Evolutionary conservation across 768 basidiomycete genomes (phyloP).

Genomic region (Tylopilus cervinicoccineus): DNA sequence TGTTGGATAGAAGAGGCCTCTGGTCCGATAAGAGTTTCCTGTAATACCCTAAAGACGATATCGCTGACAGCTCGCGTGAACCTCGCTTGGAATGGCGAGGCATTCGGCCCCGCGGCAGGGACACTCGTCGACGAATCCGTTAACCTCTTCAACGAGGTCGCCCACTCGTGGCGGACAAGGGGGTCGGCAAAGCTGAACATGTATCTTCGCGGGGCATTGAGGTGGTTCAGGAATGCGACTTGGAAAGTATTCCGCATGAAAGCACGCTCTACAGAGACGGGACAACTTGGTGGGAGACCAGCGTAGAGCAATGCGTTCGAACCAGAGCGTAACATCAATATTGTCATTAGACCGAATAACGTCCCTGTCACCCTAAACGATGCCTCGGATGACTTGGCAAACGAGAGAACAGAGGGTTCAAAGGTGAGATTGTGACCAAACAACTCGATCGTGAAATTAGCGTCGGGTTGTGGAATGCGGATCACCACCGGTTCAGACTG

Average conservation of each 20-base stretch:
- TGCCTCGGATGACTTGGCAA: constrained; percentile 71
- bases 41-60: constrained; percentile 79
- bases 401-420: constrained; percentile 81
- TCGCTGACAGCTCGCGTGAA: constrained; percentile 66
- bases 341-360: constrained; percentile 74
- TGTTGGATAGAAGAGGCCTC: constrained; percentile 20
- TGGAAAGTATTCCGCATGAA: constrained; percentile 99
- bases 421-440: constrained; percentile 86
- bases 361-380: constrained; percentile 91
- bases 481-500: constrained; percentile 88
- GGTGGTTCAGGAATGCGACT: constrained; percentile 72
- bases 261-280: constrained; percentile 79
- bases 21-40: constrained; percentile 70
- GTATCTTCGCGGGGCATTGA: constrained; percentile 73
- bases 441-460: constrained; percentile 77
- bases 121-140: constrained; percentile 47
- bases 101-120: constrained; percentile 24
- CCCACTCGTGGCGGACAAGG: constrained; percentile 72
- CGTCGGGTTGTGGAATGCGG: constrained; percentile 80
- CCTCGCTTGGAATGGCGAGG: constrained; percentile 36
- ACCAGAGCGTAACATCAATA: constrained; percentile 82
- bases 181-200: constrained; percentile 92
- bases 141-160: constrained; percentile 60
- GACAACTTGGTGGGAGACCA: constrained; percentile 74
- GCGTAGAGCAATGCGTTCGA: constrained; percentile 79